phyloP scores from a whole-genome alignment of 2,329 filamentous ascomycete genomes.

The Parascedosporium putredinis region DNA sequence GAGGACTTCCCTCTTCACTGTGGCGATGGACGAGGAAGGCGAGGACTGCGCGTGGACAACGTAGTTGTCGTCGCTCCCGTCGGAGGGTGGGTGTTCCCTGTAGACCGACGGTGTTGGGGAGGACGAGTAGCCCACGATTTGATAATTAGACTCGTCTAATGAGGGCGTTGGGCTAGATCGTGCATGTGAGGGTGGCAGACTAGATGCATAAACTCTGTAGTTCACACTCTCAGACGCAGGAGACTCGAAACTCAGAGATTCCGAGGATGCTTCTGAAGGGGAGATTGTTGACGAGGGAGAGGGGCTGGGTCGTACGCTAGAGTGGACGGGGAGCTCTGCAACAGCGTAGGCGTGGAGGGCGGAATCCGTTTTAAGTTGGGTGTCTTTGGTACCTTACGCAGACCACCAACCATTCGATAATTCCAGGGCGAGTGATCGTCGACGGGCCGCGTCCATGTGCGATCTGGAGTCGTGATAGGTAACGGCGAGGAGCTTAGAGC shows the following conservation, averaged over 20 bases:
- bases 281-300: background rate
- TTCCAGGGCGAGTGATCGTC: conserved; percentile 30
- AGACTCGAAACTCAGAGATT: conserved; percentile 24
- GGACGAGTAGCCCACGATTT: conserved; percentile 38
- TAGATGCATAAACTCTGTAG: conserved; percentile 42
- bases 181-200: conserved; percentile 28
- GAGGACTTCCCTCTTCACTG: conserved; percentile 16
- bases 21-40: conserved; percentile 27
- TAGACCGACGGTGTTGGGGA: conserved; percentile 29
- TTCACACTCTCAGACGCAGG: conserved; percentile 41
- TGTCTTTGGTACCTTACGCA: conserved; percentile 40
- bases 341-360: background rate
- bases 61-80: conserved; percentile 40
- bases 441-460: conserved; percentile 11
- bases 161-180: conserved; percentile 20
- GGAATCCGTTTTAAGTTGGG: conserved; percentile 15
- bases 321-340: background rate
- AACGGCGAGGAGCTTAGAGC: conserved; percentile 20
- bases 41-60: conserved; percentile 37
- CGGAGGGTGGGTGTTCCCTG: conserved; percentile 24
- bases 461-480: conserved; percentile 15
- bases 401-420: conserved; percentile 42
- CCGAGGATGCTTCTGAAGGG: conserved; percentile 17
- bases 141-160: conserved; percentile 29
- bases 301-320: background rate